Base-by-base conservation (phyloP, 2,329 filamentous ascomycete genomes). In the Celoporthe dispersa region DNA sequence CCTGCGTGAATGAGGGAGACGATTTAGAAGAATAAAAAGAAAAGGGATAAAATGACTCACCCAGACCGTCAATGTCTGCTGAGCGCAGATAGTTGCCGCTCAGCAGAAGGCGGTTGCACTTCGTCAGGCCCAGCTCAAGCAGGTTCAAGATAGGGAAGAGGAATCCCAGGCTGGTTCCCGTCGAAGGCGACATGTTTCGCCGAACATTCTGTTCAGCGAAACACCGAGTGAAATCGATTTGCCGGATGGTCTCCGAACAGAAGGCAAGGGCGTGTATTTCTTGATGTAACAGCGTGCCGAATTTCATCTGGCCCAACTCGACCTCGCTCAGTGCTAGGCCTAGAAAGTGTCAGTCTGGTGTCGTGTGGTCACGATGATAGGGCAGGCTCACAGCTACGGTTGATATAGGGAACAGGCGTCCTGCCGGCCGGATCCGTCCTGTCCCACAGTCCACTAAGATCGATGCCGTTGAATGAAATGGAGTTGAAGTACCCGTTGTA, bases 401-500 rank as follows among this genome's bases (percentile, higher is more conserved):
- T 88, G 53, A 86, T 80, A 73, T 85, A 86, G 5, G 84, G 84
- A 12, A 87, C 81, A 33, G 81, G 81, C 70, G 84, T 82, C 28
- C 81, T 81, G 51, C 84, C 78, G 1, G 79, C 75, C 59, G 81
- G 81, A 70, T 88, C 87, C 62, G 80, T 80, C 41, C 76, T 74
- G 44, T 79, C 78, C 55, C 79, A 77, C 1, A 85, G 77, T 22
- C 75, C 77, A 1, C 82, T 82, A 28, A 89, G 79, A 72, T 88
- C 84, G 19, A 88, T 81, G 66, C 85, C 82, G 12, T 80, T 77
- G 72, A 89, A 87, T 1, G 85, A 88, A n/a, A 89, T 76, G 0
- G 86, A 85, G 70, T 85, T 86, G 77, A 89, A 88, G 73, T 85
- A 88, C 72, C 86, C 87, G 67, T 89, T 89, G 75, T 87, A 89